Base-by-base conservation (phyloP, 1,284 basidiomycete genomes). In the Ustilago loliicola region DNA sequence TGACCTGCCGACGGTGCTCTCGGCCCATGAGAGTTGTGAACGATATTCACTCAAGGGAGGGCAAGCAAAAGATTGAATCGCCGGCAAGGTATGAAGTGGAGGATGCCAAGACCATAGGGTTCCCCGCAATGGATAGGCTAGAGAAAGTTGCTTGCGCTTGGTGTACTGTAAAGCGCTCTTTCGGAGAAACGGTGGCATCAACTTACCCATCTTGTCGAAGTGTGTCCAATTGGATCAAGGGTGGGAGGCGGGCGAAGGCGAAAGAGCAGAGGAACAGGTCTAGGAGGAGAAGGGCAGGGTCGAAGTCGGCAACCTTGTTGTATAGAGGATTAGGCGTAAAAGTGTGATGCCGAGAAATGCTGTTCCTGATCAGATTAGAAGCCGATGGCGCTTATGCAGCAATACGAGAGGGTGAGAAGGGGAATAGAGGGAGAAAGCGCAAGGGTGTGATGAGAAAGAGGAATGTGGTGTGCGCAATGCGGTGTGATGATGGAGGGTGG, bases 401-500 rank as follows among this genome's bases (percentile, higher is more conserved):
- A 27, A 15, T 27, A 1, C 32, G 23, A 45, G 36, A 45, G 54
- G 40, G 25, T 21, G 42, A 29, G 32, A 52, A 21, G 25, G 51
- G 29, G 19, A 36, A 27, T 25, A 25, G 40, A 15, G 27, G 40
- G 40, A 23, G 45, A 21, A 8, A 60, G 47, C 19, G 21, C 5
- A 64, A 57, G 62, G 40, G 15, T 23, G 50, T 45, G 42, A 45
- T 45, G 42, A 21, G 42, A 23, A n/a, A 42, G 42, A 59, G 45
- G 57, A 59, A 59, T 34, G 57, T 59, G 57, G 34, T 47, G 58
- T 60, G 57, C 54, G 40, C 42, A 48, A 52, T 52, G 23, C 23
- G 50, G 30, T 54, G 55, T 32, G 70, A 67, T 72, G 70, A 67
- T 72, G 70, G 70, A 72, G 61, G 65, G 64, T 63, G 64, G 70